These are phyloP conservation scores for Aureobasidium sp. DNA, from an alignment of 2,329 filamentous ascomycete species.

Conservation along the genomic window DNA sequence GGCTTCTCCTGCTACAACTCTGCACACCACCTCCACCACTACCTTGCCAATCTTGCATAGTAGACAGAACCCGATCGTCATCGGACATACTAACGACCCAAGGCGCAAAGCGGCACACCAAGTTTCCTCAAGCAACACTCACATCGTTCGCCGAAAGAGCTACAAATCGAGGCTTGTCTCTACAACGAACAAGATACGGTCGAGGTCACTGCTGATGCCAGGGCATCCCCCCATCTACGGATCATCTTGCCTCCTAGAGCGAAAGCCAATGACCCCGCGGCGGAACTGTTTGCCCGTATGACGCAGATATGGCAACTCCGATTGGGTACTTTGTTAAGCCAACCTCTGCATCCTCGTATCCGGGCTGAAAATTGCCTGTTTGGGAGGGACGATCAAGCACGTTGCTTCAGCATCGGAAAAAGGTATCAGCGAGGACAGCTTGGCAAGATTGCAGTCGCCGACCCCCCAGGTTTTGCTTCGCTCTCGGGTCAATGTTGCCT, in stretches of 20 bases:
- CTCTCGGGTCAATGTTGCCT: not conserved
- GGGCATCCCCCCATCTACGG: not conserved
- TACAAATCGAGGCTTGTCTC: not conserved
- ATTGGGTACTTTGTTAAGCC: not conserved
- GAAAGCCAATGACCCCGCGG: not conserved
- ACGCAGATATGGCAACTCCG: not conserved
- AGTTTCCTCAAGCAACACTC: not conserved
- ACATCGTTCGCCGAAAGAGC: not conserved
- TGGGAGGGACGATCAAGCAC: not conserved
- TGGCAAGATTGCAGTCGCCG: not conserved
- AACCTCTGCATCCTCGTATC: not conserved
- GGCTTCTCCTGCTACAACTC: not conserved
- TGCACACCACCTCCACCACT: not conserved
- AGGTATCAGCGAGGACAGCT: constrained; percentile 4
- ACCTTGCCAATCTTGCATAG: not conserved
- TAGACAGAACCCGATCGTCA: not conserved
- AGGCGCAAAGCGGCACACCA: not conserved
- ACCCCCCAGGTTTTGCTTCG: not conserved
- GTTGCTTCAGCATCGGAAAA: not conserved
- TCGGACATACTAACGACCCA: not conserved
- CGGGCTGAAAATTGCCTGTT: not conserved
- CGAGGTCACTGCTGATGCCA: not conserved
- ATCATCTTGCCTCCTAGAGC: constrained; percentile 9
- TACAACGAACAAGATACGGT: not conserved
- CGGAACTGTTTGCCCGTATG: constrained; percentile 3